Conservation (phyloP, 768 basidiomycete species). For the Suillus paluster region DNA sequence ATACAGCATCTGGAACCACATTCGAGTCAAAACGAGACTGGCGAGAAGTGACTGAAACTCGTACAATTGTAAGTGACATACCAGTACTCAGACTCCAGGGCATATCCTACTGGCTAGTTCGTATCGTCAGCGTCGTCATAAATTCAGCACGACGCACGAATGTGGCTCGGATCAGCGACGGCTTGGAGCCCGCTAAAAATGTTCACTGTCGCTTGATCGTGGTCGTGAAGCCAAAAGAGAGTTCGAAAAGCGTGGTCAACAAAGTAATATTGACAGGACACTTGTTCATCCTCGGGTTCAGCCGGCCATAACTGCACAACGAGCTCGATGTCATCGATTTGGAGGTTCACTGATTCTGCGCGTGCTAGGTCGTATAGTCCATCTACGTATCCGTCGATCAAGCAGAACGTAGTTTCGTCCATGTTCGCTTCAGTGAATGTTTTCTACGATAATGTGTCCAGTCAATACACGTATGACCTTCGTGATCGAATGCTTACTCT, state of each 20-base stretch:
- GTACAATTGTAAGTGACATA: neutral
- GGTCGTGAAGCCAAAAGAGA: slow-evolving; percentile 8
- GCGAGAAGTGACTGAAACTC: neutral
- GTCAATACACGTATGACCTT: neutral
- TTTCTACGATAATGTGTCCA: neutral
- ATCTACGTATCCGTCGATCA: neutral
- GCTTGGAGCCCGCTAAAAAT: neutral
- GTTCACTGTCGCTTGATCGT: neutral
- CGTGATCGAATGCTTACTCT: neutral
- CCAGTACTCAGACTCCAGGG: slow-evolving; percentile 11
- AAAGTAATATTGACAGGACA: slow-evolving; percentile 8
- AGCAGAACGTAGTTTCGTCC: neutral
- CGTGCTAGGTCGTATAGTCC: neutral
- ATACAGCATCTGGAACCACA: neutral
- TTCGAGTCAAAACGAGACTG: neutral
- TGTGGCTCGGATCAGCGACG: slow-evolving; percentile 2
- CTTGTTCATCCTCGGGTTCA: neutral
- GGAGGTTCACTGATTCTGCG: neutral
- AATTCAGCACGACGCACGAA: neutral
- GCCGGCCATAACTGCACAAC: neutral
- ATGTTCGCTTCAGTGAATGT: neutral
- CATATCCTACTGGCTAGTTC: neutral
- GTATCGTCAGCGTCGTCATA: neutral
- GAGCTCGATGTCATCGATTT: neutral
- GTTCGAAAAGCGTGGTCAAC: slow-evolving; percentile 1